phyloP scores from a whole-genome alignment of 441 rosid species.

The Adansonia madagascariensis region DNA sequence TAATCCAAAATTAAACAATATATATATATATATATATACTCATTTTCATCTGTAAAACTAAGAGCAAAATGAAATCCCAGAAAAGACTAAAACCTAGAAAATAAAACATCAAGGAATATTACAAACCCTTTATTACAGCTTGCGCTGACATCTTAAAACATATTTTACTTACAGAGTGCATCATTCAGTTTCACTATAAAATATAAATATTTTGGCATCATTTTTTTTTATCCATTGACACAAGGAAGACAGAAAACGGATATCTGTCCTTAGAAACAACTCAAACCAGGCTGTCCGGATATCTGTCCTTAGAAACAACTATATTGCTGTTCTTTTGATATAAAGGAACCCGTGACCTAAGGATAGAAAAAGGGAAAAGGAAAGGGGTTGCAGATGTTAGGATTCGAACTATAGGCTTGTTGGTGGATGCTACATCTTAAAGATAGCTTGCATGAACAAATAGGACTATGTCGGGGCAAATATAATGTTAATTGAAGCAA shows the following conservation, averaged over 20 bases:
- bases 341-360: neutral
- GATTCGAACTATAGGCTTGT: neutral
- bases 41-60: neutral
- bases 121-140: constrained; percentile 1
- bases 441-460: neutral
- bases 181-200: neutral
- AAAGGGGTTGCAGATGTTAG: neutral
- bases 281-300: neutral
- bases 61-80: neutral
- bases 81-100: neutral
- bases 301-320: neutral
- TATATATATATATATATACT: too few species aligned
- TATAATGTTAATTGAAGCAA: neutral
- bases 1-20: too few species aligned
- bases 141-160: neutral
- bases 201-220: neutral
- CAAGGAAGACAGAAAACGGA: neutral
- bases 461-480: neutral
- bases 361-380: neutral
- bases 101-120: neutral
- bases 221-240: constrained; percentile 17
- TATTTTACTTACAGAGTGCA: neutral
- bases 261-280: constrained; percentile 14
- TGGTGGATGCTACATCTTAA: neutral
- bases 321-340: neutral